Base-by-base conservation (phyloP, 2,329 filamentous ascomycete species). In the Fusarium anthophilum region DNA sequence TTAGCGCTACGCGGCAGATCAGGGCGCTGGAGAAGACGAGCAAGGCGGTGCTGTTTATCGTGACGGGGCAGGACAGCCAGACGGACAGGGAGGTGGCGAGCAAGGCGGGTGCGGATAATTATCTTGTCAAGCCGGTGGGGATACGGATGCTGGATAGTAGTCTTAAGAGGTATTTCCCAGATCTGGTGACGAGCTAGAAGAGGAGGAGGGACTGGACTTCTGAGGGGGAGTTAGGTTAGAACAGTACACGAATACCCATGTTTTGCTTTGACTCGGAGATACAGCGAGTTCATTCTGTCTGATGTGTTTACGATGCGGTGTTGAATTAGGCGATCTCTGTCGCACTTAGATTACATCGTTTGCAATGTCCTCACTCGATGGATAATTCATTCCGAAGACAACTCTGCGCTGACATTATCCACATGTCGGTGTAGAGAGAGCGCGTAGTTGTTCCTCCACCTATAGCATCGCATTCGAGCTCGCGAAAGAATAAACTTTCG, bases 61-160 rank as follows among this genome's bases (percentile, higher is more conserved):
- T 80, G 3, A 81, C 79, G 0, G 78, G 76, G 2, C 79, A 81
- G 54, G 80, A 80, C 28, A 78, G 72, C 30, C 66, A 54, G 18
- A 47, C 8, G 24, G 77, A 78, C 13, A 71, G 76, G 18, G 64
- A 63, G 7, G 55, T 60, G 4, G 73, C 76, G 13, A 67, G 55
- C 24, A 51, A 56, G 39, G 77, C 66, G n/a, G 76, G 76, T 7
- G 77, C 77, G 18, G 68, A 78, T 45, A 72, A 78, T 15, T 78
- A 77, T 44, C 69, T 78, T 14, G 77, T 78, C 2, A 78, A 78
- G 17, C 77, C 76, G 2, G 76, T 79, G 5, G 56, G 72, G 9
- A 75, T 79, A 8, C 70, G 72, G 17, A 20, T 74, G 32, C 38
- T 78, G 37, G 77, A 78, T 32, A 30, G 28, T 10, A 70, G 44